These are phyloP conservation scores for Melocanna baccifera DNA, from an alignment of 176 grass and related monocot genomes.

Conservation along the genomic window DNA sequence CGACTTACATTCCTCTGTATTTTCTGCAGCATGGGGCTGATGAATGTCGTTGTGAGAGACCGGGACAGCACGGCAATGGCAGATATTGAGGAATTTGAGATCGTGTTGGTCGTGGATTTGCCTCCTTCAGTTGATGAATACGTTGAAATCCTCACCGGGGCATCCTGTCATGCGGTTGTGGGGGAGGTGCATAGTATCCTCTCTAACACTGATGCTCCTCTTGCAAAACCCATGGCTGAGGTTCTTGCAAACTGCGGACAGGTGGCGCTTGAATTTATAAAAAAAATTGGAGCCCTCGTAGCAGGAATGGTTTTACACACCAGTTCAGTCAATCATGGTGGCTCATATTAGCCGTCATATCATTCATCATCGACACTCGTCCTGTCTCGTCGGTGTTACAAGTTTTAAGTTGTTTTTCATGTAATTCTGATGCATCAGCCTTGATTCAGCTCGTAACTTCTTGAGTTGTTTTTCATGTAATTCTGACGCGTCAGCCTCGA, in stretches of 20 bases:
- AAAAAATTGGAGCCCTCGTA: slow-evolving; percentile 25
- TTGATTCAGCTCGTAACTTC: neutral
- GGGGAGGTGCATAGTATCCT: slow-evolving; percentile 68
- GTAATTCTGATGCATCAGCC: slow-evolving; percentile 14
- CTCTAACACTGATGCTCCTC: slow-evolving; percentile 39
- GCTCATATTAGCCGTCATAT: neutral
- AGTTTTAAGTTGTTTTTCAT: neutral
- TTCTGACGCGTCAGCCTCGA: slow-evolving; percentile 3
- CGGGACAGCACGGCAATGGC: slow-evolving; percentile 34
- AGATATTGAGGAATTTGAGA: slow-evolving; percentile 57
- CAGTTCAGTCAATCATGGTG: neutral
- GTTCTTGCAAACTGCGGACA: slow-evolving; percentile 62
- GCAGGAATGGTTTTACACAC: neutral
- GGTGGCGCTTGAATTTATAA: slow-evolving; percentile 47
- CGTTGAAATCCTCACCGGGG: slow-evolving; percentile 36
- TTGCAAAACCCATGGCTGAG: slow-evolving; percentile 48
- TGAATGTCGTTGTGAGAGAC: slow-evolving; percentile 63
- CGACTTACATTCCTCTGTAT: slow-evolving; percentile 2
- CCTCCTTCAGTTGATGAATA: slow-evolving; percentile 65
- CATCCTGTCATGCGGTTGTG: slow-evolving; percentile 41
- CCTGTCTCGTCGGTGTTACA: neutral
- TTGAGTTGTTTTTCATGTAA: neutral
- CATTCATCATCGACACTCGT: neutral
- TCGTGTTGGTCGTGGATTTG: slow-evolving; percentile 48
- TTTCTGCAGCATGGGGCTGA: slow-evolving; percentile 51